Conservation (phyloP, 108 stramenopile species). For the Nannochloropsis salina region DNA sequence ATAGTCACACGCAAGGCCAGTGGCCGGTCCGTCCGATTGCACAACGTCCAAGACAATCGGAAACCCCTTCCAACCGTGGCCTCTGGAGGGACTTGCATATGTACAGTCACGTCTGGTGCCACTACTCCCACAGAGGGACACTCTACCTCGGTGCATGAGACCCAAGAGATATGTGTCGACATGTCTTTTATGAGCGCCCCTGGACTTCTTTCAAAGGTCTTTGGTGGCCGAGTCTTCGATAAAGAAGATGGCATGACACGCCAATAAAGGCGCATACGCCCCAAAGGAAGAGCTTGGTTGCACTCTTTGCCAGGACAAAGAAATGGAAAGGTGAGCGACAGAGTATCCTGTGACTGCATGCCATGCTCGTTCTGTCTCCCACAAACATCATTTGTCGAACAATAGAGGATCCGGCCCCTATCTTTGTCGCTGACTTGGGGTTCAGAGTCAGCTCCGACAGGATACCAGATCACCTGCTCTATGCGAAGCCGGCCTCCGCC, state of each 20-base stretch:
- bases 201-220: no score
- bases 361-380: background rate
- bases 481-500: background rate
- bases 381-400: background rate
- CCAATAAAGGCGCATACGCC: background rate
- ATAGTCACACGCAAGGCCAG: background rate
- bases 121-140: background rate
- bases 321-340: background rate
- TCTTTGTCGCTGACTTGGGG: background rate
- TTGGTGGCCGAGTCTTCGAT: background rate
- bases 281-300: background rate
- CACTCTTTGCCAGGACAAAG: background rate
- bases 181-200: no score
- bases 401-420: background rate
- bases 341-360: background rate
- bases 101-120: background rate
- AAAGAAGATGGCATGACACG: background rate
- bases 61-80: background rate
- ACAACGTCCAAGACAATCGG: background rate
- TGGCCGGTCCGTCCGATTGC: background rate
- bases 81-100: background rate
- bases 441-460: background rate
- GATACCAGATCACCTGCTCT: background rate
- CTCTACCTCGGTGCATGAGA: conserved; percentile 8
- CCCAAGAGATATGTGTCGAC: background rate